Base-by-base conservation (phyloP, 78 protist species). In the Speleostelium caveatum region DNA sequence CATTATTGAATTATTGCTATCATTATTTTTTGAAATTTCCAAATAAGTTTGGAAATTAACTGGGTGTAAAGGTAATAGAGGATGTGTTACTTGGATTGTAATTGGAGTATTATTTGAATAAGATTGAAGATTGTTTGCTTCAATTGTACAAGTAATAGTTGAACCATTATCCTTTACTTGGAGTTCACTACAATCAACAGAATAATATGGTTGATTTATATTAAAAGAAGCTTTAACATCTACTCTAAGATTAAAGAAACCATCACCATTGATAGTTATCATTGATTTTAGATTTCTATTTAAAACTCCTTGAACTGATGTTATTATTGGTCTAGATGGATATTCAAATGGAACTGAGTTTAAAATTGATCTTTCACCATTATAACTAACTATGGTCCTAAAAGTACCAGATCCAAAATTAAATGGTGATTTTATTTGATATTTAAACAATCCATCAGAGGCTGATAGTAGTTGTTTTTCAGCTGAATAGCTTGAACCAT, bases 271-370 rank as follows among this genome's bases (percentile, higher is more conserved):
- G 3, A 32, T 22, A 22, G 24, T 56, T 21, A 32, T 10, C 26
- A 3, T 24, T 10, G 5, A 24, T 22, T 32, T 24, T 0, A 3
- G 10, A 1, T 56, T 24, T 24, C 30, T 17, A 8, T 56, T 56
- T n/a, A n/a, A n/a, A n/a, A n/a, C n/a, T n/a, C n/a, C n/a, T n/a
- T n/a, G n/a, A n/a, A 17, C 30, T 56, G 62, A 56, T 24, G 10
- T 3, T 1, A 56, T 56, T 22, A 56, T 56, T 56, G 62, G 62
- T 56, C 1, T 22, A 56, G 2, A 5, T 56, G 62, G 62, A 56
- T 56, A 56, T 56, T 56, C 24, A 32, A 56, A 56, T 56, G 62
- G 62, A 56, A 22, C 24, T 56, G 62, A 56, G 24, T 56, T 56
- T 56, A 56, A 1, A 1, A 56, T 56, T 56, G 62, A 56, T 56